Percentiles rank a stretch among this genome's conserved stretches.
Evolutionary conservation across 2,329 filamentous ascomycete species (phyloP).

Genomic region (Aspergillus puulaauensis): DNA sequence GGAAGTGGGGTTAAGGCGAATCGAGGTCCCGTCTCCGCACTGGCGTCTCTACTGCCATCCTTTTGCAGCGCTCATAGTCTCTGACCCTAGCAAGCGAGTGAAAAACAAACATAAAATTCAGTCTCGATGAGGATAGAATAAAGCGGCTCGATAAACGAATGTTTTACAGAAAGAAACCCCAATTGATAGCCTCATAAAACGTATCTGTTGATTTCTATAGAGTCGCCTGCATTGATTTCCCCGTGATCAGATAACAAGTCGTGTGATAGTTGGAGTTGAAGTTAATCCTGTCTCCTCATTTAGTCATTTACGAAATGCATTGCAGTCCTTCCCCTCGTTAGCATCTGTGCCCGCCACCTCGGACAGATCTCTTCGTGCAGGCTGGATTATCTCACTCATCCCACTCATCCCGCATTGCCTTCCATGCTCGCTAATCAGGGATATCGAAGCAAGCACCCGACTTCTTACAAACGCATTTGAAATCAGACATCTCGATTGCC

Average conservation of each 20-base stretch:
- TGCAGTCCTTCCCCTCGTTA: background rate
- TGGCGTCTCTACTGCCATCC: too few species aligned
- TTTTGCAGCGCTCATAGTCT: too few species aligned
- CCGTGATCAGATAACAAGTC: background rate
- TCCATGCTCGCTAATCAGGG: background rate
- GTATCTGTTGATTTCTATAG: background rate
- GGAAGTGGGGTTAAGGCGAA: background rate
- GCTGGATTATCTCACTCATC: background rate
- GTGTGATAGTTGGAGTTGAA: background rate
- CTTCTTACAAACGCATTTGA: background rate
- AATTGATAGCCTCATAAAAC: too few species aligned
- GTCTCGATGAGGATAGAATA: too few species aligned
- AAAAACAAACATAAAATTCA: too few species aligned
- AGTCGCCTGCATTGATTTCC: background rate
- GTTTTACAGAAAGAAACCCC: background rate
- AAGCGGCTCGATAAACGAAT: too few species aligned
- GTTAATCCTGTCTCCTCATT: background rate
- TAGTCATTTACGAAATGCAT: background rate
- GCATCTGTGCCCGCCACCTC: background rate
- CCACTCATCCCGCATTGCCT: background rate
- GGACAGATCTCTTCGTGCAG: background rate
- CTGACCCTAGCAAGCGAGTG: too few species aligned
- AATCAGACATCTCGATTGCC: background rate
- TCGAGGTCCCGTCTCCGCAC: too few species aligned
- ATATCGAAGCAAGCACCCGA: background rate